phyloP scores from a whole-genome alignment of 176 grass and related monocot genomes.

The Stipa capillata region DNA sequence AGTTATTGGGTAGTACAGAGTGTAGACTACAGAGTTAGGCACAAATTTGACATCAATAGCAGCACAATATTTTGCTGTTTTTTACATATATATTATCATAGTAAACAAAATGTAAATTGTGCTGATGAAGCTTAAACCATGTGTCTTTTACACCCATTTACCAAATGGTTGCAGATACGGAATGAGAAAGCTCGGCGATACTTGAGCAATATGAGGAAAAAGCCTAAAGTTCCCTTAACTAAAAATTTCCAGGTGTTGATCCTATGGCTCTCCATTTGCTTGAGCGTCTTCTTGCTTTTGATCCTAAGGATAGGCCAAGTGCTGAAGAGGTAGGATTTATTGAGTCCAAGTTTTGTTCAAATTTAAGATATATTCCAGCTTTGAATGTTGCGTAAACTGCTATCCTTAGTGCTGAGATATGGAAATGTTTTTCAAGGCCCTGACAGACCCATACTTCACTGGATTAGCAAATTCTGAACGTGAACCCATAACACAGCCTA shows the following conservation, averaged over 20 bases:
- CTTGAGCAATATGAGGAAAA: slow-evolving; percentile 83
- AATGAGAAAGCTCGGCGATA: slow-evolving; percentile 93
- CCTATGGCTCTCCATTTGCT: slow-evolving; percentile 76
- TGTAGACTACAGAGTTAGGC: neutral
- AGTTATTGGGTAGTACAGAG: neutral
- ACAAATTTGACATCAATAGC: neutral
- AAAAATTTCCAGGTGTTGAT: slow-evolving; percentile 78
- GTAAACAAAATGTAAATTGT: too few relatives aligned
- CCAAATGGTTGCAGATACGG: slow-evolving; percentile 47
- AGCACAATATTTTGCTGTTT: too few relatives aligned
- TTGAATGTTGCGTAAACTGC: slow-evolving; percentile 4
- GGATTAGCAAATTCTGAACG: slow-evolving; percentile 78
- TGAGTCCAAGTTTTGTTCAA: neutral
- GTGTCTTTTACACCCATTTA: neutral
- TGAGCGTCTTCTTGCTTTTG: slow-evolving; percentile 79
- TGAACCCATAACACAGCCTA: slow-evolving; percentile 69
- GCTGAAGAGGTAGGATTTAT: slow-evolving; percentile 60
- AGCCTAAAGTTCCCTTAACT: slow-evolving; percentile 52
- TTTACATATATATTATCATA: too few relatives aligned
- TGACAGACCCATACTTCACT: slow-evolving; percentile 79
- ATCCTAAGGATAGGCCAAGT: slow-evolving; percentile 80
- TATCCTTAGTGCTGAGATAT: slow-evolving; percentile 26
- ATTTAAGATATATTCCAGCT: neutral
- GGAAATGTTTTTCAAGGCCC: slow-evolving; percentile 52
- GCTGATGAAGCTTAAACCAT: neutral